phyloP scores from a whole-genome alignment of 2,329 filamentous ascomycete species.

The Ceratocystis lukuohia region DNA sequence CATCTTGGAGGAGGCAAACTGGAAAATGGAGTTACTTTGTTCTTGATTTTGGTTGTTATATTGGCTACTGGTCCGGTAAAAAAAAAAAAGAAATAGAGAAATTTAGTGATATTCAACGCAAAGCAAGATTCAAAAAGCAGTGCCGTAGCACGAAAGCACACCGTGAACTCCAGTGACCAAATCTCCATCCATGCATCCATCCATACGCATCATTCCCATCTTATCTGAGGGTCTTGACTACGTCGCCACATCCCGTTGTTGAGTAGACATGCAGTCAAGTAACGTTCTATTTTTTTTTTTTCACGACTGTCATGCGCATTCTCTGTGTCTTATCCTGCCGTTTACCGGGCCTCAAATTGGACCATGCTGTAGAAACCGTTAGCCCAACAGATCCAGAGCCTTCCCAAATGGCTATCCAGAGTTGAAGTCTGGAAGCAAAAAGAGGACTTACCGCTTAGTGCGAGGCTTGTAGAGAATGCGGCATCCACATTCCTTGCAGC shows the following conservation, averaged over 20 bases:
- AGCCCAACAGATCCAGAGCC: not conserved
- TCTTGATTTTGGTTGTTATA: not conserved
- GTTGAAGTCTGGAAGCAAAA: not conserved
- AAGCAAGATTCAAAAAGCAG: not conserved
- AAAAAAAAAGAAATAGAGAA: not conserved
- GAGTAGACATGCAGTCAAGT: not conserved
- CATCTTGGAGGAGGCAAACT: not conserved
- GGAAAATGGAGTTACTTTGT: not conserved
- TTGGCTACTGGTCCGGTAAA: not conserved
- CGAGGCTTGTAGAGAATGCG: constrained; percentile 94
- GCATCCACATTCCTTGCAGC: constrained; percentile 91
- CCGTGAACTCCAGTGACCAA: constrained; percentile 1
- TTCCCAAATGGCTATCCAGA: not conserved
- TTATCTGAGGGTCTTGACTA: not conserved
- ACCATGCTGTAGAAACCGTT: constrained; percentile 58
- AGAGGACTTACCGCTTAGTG: constrained; percentile 68
- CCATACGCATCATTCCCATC: constrained; percentile 1
- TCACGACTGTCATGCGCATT: not conserved
- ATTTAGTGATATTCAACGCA: constrained; percentile 1
- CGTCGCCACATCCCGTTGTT: not conserved
- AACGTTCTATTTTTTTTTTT: not conserved
- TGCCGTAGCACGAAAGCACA: not conserved
- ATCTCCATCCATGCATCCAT: not conserved
- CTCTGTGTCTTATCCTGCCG: constrained; percentile 1
- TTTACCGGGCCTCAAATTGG: constrained; percentile 83